Evolutionary conservation across 805 yeast genomes (phyloP), one percentile per base, ranked within the genome.

Genomic region (Hanseniaspora clermontiae): DNA sequence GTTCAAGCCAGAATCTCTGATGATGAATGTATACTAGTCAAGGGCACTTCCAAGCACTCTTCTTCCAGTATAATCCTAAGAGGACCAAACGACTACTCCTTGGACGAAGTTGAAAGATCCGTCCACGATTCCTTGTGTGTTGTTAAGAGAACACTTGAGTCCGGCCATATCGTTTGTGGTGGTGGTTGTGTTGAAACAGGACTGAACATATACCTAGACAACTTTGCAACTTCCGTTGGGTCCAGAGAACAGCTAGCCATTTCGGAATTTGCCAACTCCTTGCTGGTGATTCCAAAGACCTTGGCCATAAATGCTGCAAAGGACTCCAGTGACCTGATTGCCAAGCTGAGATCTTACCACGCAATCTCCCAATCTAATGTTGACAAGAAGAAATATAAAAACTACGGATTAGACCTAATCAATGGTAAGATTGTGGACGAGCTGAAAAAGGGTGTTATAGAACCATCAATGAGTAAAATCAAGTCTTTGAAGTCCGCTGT

Each of bases 181-280:
- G 99, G 99, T 61, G 99, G 99, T 59, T 95, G 95, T n/a, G 98
- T 93, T 38, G 99, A 93, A 73, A 78, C 95, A 52, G 97, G 97
- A 2, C 77, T 93, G 66, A 90, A 89, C 73, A 89, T 93, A 54
- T 93, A 87, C 69, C 76, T 93, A 68, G 98, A 93, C 71, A 91
- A 87, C 69, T 93, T 93, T 71, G 98, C 98, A 51, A 93, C 97
- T 9, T 89, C 97, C 0, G 91, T 93, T 52, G 97, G 97, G 3
- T 87, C 96, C 19, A 81, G 98, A 66, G 98, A 93, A 71, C 98
- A 93, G 70, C 78, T 93, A 65, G 97, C 98, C 17, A 93, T 93
- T 72, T 95, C 97, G 1, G 98, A 91, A 73, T 93, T 93, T 75
- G 97, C 98, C 39, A 78, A 78, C 61, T 90, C 97, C 1, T 74